Evolutionary conservation across 768 basidiomycete species (phyloP), one percentile per base, ranked within the genome.

Genomic region (Xerocomellus amylosporus): DNA sequence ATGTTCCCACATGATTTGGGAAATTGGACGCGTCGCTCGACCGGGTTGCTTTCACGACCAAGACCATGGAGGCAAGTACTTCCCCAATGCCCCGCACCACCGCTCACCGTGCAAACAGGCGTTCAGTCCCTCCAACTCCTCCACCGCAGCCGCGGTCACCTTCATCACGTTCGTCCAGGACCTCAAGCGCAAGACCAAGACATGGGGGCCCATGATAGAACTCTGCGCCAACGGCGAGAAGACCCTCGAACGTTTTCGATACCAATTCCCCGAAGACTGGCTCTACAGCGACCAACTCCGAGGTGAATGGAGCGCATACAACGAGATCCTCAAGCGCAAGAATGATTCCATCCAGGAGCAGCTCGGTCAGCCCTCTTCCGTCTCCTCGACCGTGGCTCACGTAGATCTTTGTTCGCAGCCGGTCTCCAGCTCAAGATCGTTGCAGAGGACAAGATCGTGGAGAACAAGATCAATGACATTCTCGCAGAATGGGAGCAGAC

Each of bases 101-200:
- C 36, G n/a, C 55, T 64, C 44, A 67, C 46, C 37, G 34, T 33
- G 42, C n/a, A 31, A 14, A 3, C 45, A 87, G 85, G 81, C 75
- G 54, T 84, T 90, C 66, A 82, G 85, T 74, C 81, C 87, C 72
- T 80, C 83, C 69, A 90, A 87, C 67, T 91, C 91, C 33, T 96
- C 96, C 58, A 99, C 97, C 72, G 95, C 96, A 44, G 94, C 95
- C 48, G 94, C 97, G 72, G 97, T 99, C 61, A 90, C 92, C 2
- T 97, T 99, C 73, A 99, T 99, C 73, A 99, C 97, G 24, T 98
- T 98, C 68, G 96, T 99, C 3, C 97, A 99, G 73, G 97, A 98
- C 79, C 82, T 98, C 63, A 98, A 98, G 77, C 88, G 89, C 69
- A 97, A 95, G 78, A 92, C 93, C 52, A 90, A 91, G 75, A 80